These are phyloP conservation scores for Nakazawaea pomicola DNA, from an alignment of 805 yeast species.

Conservation along the genomic window DNA sequence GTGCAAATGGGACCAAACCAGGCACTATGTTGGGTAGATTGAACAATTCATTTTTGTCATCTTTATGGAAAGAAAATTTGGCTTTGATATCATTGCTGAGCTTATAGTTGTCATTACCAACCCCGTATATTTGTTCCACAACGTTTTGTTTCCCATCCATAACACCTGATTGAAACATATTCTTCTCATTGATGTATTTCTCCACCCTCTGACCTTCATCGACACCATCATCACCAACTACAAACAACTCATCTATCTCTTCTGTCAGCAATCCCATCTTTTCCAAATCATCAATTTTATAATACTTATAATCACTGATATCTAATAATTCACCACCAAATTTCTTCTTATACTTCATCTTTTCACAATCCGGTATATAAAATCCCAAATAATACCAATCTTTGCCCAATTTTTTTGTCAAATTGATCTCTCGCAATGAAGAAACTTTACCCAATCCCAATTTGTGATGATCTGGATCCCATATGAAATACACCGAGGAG, in stretches of 20 bases:
- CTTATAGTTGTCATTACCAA: conserved; percentile 16
- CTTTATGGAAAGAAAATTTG: not conserved
- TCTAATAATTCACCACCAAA: conserved; percentile 76
- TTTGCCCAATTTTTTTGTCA: conserved; percentile 41
- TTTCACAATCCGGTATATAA: conserved; percentile 71
- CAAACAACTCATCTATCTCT: conserved; percentile 29
- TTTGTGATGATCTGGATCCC: conserved; percentile 76
- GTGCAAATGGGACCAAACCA: conserved; percentile 45
- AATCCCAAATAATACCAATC: conserved; percentile 75
- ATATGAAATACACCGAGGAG: conserved; percentile 82
- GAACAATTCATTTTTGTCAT: not conserved
- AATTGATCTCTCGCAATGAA: conserved; percentile 62
- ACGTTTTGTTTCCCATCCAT: conserved; percentile 2
- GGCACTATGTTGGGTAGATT: conserved; percentile 41
- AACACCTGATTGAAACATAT: not conserved
- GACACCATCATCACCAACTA: conserved; percentile 4
- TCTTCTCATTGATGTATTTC: conserved; percentile 2
- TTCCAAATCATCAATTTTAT: conserved; percentile 29
- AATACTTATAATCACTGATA: conserved; percentile 39
- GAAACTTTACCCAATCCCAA: conserved; percentile 74
- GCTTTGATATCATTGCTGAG: not conserved
- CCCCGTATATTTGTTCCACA: conserved; percentile 37
- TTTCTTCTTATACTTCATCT: conserved; percentile 76
- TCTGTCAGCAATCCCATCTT: conserved; percentile 20
- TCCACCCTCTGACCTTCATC: conserved; percentile 2